A percentile compares a stretch with the other conserved stretches of the same genome.
phyloP scores from a whole-genome alignment of 2,329 filamentous ascomycete genomes.

The Tympanopsis confertula region DNA sequence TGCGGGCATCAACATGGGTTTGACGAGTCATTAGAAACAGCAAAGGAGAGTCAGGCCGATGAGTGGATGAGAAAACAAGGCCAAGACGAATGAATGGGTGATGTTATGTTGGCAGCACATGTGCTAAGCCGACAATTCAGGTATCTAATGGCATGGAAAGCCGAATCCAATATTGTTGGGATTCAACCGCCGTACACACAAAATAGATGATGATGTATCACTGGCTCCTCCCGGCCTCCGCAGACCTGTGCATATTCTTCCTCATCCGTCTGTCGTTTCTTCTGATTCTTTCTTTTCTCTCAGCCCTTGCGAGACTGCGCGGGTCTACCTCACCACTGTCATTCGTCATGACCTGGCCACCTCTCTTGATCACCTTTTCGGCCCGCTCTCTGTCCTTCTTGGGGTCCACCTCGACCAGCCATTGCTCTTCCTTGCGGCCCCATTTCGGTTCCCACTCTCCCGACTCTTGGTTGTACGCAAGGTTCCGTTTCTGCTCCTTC shows the following conservation, averaged over 20 bases:
- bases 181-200: too few species aligned
- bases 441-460: constrained; percentile 89
- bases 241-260: constrained; percentile 45
- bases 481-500: constrained; percentile 63
- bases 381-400: constrained; percentile 49
- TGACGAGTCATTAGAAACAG: too few species aligned
- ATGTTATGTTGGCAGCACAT: too few species aligned
- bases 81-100: too few species aligned
- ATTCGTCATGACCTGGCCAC: constrained; percentile 4
- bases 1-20: too few species aligned
- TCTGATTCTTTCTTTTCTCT: constrained; percentile 40
- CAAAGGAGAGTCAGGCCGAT: too few species aligned
- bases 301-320: constrained; percentile 7
- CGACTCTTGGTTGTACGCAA: constrained; percentile 72
- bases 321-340: constrained; percentile 1
- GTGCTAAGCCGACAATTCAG: too few species aligned
- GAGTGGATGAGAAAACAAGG: too few species aligned
- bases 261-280: constrained; percentile 57
- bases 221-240: constrained; percentile 5
- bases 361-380: constrained; percentile 43
- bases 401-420: constrained; percentile 85
- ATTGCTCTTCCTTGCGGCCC: constrained; percentile 85
- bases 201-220: too few species aligned
- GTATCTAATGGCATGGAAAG: too few species aligned
- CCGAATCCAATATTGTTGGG: too few species aligned